phyloP scores from a whole-genome alignment of 1,284 basidiomycete species.

The Cryptococcus hybrid region DNA sequence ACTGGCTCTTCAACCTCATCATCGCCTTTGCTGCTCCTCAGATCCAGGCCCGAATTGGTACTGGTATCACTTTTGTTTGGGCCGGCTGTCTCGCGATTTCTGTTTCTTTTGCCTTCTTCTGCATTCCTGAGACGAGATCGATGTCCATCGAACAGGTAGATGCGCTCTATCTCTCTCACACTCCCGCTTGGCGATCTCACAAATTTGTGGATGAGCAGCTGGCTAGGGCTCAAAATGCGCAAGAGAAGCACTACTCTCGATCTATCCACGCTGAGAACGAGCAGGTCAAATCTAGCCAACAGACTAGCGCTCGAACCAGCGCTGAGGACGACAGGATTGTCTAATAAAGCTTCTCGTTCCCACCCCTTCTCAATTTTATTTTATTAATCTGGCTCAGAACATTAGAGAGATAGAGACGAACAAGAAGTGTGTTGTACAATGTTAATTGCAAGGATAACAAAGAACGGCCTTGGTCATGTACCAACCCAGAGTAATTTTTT shows the following conservation, averaged over 20 bases:
- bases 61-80: conserved; percentile 49
- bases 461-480: too few species aligned
- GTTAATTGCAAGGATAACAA: too few species aligned
- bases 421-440: too few species aligned
- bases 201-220: conserved; percentile 24
- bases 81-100: conserved; percentile 42
- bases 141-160: conserved; percentile 47
- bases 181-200: conserved; percentile 42
- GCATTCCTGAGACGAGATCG: conserved; percentile 50
- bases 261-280: too few species aligned
- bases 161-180: conserved; percentile 44
- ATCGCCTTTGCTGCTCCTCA: conserved; percentile 48
- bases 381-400: too few species aligned
- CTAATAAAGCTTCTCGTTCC: too few species aligned
- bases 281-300: too few species aligned
- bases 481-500: too few species aligned
- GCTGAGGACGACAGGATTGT: too few species aligned
- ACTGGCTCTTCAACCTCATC: conserved; percentile 50
- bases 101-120: conserved; percentile 46
- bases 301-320: too few species aligned
- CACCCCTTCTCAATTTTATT: too few species aligned
- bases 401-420: too few species aligned
- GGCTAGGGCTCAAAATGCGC: conserved; percentile 12
- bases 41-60: conserved; percentile 46
- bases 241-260: conserved; percentile 29